Evolutionary conservation across 805 yeast genomes (phyloP), one percentile per base, ranked within the genome.

Genomic region (Candida quercuum): DNA sequence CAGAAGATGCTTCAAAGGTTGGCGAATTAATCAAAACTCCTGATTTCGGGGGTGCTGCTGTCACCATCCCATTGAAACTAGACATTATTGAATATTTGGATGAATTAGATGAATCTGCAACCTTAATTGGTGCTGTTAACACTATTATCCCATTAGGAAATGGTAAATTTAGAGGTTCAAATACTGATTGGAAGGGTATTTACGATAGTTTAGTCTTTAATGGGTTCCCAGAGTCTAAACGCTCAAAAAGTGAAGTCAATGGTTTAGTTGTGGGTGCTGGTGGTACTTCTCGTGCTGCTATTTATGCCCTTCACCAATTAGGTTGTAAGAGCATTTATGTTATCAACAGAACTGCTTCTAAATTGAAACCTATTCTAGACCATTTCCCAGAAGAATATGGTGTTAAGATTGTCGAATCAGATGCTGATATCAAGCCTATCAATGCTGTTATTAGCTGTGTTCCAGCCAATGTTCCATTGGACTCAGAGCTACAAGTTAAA

Each of bases 151-250:
- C 83, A 25, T 45, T 67, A 22, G 63, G 66, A 11, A 37, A 64
- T 17, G 78, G 71, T 6, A 63, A 67, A 37, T 74, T 81, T 40
- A 60, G 60, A 35, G 99, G 97, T 46, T 91, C 86, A 51, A 93
- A 93, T 65, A 93, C 99, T 30, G 99, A 93, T 59, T 93, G 96
- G 95, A 64, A 78, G 33, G 99, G 99, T 10, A 85, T 93, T 48
- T 68, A 67, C 32, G 74, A 81, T 43, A 75, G 96, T 3, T 77
- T 88, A 48, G 56, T 64, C 15, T 61, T 71, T 42, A 69, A 71
- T 40, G 95, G 95, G 28, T 79, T 78, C 29, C 75, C 80, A 28
- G 61, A 62, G 28, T 52, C 56, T 40, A 37, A 21, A 16, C 26
- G 13, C 11, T 21, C 25, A 29, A 58, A 56, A 17, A 54, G 49